Base-by-base conservation (phyloP, 768 basidiomycete genomes). In the Suillus brevipes region DNA sequence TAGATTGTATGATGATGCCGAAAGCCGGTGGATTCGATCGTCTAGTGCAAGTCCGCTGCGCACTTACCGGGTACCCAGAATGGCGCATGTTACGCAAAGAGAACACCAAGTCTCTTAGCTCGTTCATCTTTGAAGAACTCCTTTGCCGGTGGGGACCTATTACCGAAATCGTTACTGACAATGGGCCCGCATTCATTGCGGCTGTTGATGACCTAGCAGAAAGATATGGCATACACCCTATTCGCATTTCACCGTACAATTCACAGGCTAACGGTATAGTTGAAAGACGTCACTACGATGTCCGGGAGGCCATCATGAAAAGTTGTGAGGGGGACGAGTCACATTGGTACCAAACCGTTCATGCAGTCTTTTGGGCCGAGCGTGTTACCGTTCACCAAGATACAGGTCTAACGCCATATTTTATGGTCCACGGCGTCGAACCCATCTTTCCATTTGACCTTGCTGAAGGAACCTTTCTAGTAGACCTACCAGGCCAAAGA, bases 41-140 rank as follows among this genome's bases (percentile, higher is more conserved):
- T 12, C 72, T 80, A 7, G 67, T 67, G 68, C 28, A 68, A 1
- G 66, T 50, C 0, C 7, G 14, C 0, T 68, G 65, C 1, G 16
- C 57, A 0, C 38, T 70, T 0, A 56, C 63, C 0, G 25, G 49
- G 0, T 67, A 64, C 28, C 28, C 28, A 28, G 28, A 28, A 28
- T 28, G 28, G 28, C 28, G 3, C 3, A 28, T 28, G 28, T 28
- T 28, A 28, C 28, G 28, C 28, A 28, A 28, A 3, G 28, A 28
- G 28, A 28, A 28, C 28, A 3, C 28, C 28, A 28, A 28, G 28
- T 28, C 28, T 3, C 28, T 28, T 28, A 28, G 28, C 28, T 28
- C 3, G 28, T 28, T 28, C 28, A 28, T 28, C 28, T 28, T 28
- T 28, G 28, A 28, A 3, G 28, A 28, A 28, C 28, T 28, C 28